Evolutionary conservation across 257 asterid genomes (phyloP), one percentile per base, ranked within the genome.

Genomic region (Nicotiana attenuata): DNA sequence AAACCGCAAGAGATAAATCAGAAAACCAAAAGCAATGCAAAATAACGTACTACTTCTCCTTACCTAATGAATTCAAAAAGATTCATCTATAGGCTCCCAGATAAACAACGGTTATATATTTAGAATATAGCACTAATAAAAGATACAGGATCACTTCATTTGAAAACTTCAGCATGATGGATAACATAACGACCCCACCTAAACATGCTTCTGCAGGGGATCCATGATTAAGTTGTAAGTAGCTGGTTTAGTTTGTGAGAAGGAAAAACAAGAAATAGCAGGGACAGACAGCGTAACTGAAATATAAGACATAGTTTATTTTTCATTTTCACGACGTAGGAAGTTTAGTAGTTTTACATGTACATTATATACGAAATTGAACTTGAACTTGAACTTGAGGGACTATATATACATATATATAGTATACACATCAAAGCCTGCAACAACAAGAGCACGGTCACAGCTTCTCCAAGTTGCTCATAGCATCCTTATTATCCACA

Each of bases 401-500:
- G 50, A 41, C 13, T 41, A 41, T 8, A 41, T 41, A 41, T 41
- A 41, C 0, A 8, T 33, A 5, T 33, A 33, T 33, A 33, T 33
- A 33, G 11, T 41, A 76, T 81, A 65, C 64, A 76, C 77, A 71
- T 71, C 64, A 57, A 29, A 20, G 13, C 80, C 20, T 10, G 81
- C 73, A 75, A 56, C 50, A n/a, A 75, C 77, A 53, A 33, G 55
- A 76, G 57, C 41, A 55, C 17, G 10, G 13, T 61, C 5, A 20
- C 5, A 20, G 31, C 82, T 81, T 64, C 55, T 29, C n/a, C 26
- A 15, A n/a, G 57, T 65, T 65, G 81, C 76, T 93, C 92, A 96
- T 4, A 96, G 90, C 92, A 91, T 88, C 85, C 88, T 94, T 73
- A 94, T 73, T 69, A 94, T 66, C 99, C 99, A 96, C 14, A 96